Base-by-base conservation (phyloP, 306 rosid genomes). In the Cucumis hystrix region DNA sequence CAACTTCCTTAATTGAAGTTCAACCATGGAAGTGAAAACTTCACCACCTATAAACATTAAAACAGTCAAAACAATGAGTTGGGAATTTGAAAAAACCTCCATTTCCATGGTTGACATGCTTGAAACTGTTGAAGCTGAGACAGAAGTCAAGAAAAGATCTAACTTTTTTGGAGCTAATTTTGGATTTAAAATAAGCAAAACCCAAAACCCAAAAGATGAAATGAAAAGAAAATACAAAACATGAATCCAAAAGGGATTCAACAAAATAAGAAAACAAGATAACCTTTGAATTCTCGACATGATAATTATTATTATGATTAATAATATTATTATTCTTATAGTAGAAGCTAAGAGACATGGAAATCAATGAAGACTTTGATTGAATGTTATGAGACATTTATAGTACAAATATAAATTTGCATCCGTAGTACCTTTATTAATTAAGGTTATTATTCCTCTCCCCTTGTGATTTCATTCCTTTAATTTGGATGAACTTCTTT, bases 1-100 rank as follows among this genome's bases (percentile, higher is more conserved):
- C 40, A 43, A 68, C 57, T 54, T 76, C 14, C 61, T 18, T 30
- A 86, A 13, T 3, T 76, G 47, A 49, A 91, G 86, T n/a, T 78
- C 86, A 11, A 91, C 83, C 84, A 85, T 18, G 80, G 98, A 93
- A 81, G 81, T 85, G 62, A 89, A 89, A 56, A 84, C 86, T 71
- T 93, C 95, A 0, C 98, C 92, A 18, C 98, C 97, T 0, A 78
- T 1, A 0, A 91, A 75, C 95, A 93, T 93, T 62, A 86, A 71
- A 41, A 84, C 30, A 18, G 83, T 84, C 43, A 88, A 41, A 41
- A 86, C 75, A 15, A 83, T 1, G 59, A 86, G 92, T 35, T 88
- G 91, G 37, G 84, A 52, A 52, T 86, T 80, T 10, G 88, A 82
- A 49, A 88, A 82, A 41, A 68, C 59, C 79, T 91, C 92, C 90